A percentile compares a stretch with the other conserved stretches of the same genome.
Evolutionary conservation across 495 filamentous ascomycete genomes (phyloP).

Genomic region (Penicillium maclennaniae): DNA sequence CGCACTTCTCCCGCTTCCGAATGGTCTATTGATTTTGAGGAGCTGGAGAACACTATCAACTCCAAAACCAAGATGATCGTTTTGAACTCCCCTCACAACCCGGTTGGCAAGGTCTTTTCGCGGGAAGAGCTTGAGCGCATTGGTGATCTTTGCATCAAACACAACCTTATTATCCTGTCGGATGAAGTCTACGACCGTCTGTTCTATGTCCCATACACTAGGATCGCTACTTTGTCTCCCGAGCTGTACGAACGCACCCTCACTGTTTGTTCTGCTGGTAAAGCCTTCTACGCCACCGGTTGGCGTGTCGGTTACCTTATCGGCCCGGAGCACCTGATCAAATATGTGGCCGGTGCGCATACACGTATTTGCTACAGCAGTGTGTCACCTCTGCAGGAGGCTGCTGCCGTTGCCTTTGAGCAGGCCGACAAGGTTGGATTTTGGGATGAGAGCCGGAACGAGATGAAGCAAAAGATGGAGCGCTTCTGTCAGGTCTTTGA

Average conservation of each 20-base stretch:
- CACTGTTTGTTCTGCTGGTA: conserved; percentile 91
- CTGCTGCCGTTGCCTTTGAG: conserved; percentile 93
- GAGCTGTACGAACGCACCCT: conserved; percentile 83
- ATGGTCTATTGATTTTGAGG: conserved; percentile 81
- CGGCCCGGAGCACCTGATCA: conserved; percentile 81
- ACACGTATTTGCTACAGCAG: conserved; percentile 95
- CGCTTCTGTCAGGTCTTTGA: conserved; percentile 83
- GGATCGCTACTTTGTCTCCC: conserved; percentile 82
- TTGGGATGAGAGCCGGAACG: conserved; percentile 78
- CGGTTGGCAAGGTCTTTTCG: conserved; percentile 92
- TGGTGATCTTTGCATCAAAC: conserved; percentile 84
- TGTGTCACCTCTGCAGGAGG: conserved; percentile 91
- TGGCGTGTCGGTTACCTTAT: conserved; percentile 97
- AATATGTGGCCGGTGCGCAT: conserved; percentile 87
- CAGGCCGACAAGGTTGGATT: conserved; percentile 78
- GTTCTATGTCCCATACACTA: conserved; percentile 90
- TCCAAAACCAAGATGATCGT: conserved; percentile 89
- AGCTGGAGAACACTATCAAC: conserved; percentile 82
- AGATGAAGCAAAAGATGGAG: conserved; percentile 88
- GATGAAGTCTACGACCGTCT: conserved; percentile 97
- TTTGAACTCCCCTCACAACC: conserved; percentile 71
- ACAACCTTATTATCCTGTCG: conserved; percentile 91
- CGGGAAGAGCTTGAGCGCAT: conserved; percentile 78
- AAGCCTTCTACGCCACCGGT: conserved; percentile 96
- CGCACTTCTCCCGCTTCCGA: conserved; percentile 79